A percentile compares a stretch with the other conserved stretches of the same genome.
Evolutionary conservation across 345 rosid species (phyloP).

Genomic region (Lumnitzera littorea): DNA sequence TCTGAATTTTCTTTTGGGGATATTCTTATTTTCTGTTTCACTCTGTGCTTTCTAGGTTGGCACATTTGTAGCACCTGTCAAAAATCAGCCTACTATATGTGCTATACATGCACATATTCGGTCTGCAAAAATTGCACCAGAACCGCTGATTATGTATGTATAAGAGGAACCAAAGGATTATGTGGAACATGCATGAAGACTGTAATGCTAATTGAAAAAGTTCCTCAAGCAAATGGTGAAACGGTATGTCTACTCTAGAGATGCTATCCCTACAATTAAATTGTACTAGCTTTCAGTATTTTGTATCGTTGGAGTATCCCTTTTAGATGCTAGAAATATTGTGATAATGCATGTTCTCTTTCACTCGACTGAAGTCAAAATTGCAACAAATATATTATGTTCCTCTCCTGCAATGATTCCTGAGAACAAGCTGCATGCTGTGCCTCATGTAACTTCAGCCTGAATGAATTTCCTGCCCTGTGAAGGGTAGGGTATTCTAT

Average conservation of each 20-base stretch:
- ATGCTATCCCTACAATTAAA: neutral
- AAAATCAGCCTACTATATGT: constrained; percentile 76
- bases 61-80: constrained; percentile 86
- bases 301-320: too few relatives aligned
- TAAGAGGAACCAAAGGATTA: constrained; percentile 83
- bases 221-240: constrained; percentile 41
- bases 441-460: too few relatives aligned
- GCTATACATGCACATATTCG: constrained; percentile 96
- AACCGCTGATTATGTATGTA: constrained; percentile 73
- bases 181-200: constrained; percentile 89
- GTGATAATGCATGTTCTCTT: too few relatives aligned
- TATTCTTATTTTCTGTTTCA: constrained; percentile 3
- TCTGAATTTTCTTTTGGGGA: neutral
- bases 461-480: too few relatives aligned
- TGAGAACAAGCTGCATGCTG: too few relatives aligned
- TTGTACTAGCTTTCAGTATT: neutral
- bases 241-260: constrained; percentile 32
- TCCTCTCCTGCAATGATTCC: too few relatives aligned
- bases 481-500: too few relatives aligned
- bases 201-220: constrained; percentile 78
- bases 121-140: constrained; percentile 85
- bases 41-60: constrained; percentile 65
- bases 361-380: too few relatives aligned
- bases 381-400: too few relatives aligned
- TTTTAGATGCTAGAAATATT: too few relatives aligned